A percentile compares a stretch with the other conserved stretches of the same genome.
Evolutionary conservation across 2,329 filamentous ascomycete genomes (phyloP).

Genomic region (Talaromyces sp.): DNA sequence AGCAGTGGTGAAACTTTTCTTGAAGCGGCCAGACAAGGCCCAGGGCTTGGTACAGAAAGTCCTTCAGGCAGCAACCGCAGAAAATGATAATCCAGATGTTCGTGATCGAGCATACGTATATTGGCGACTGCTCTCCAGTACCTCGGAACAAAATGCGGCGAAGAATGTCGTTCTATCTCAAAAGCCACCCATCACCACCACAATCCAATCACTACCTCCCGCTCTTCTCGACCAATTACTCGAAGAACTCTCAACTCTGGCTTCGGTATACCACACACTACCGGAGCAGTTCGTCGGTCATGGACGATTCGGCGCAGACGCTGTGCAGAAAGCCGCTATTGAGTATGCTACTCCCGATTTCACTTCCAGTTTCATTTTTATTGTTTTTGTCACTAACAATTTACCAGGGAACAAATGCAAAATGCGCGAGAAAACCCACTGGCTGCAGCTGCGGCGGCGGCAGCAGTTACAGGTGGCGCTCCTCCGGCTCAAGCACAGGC

Average conservation of each 20-base stretch:
- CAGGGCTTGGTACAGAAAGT: conserved; percentile 92
- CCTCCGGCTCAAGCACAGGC: conserved; percentile 52
- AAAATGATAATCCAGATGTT: conserved; percentile 97
- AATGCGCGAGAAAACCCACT: conserved; percentile 92
- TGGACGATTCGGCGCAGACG: conserved; percentile 87
- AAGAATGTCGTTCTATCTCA: conserved; percentile 92
- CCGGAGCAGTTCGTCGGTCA: conserved; percentile 97
- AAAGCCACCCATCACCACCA: conserved; percentile 89
- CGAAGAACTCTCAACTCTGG: conserved; percentile 83
- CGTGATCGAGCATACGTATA: conserved; percentile 96
- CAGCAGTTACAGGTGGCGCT: conserved; percentile 54
- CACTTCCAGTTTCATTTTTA: neutral
- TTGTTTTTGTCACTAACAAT: conserved; percentile 1
- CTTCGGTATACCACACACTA: conserved; percentile 97
- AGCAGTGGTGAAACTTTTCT: conserved; percentile 92
- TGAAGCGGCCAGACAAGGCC: conserved; percentile 91
- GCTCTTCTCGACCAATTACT: conserved; percentile 85
- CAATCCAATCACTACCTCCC: conserved; percentile 82
- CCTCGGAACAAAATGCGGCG: conserved; percentile 78
- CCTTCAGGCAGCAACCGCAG: conserved; percentile 82
- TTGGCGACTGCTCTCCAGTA: conserved; percentile 82
- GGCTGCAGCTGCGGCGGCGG: conserved; percentile 71
- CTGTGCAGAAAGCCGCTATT: conserved; percentile 90
- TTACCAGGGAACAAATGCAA: conserved; percentile 70
- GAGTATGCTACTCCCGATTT: conserved; percentile 48